Evolutionary conservation across 345 rosid species (phyloP).

Genomic region (Hibiscus tridactylites): DNA sequence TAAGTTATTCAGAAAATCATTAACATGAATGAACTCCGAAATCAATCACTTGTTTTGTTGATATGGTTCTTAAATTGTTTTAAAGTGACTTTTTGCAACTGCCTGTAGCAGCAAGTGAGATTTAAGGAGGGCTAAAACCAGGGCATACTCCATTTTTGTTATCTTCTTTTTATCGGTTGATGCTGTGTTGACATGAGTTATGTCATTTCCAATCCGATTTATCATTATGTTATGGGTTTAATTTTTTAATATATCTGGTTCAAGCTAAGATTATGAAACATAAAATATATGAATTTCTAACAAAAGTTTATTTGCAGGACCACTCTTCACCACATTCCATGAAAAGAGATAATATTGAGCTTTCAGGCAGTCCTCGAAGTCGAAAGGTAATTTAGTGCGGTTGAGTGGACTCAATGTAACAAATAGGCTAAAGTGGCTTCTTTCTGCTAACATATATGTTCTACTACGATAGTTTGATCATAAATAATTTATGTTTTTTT

Average conservation of each 20-base stretch:
- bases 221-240: neutral
- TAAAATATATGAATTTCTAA: conserved; percentile 7
- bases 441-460: neutral
- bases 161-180: neutral
- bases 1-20: neutral
- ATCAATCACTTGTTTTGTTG: neutral
- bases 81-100: neutral
- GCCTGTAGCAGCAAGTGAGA: neutral
- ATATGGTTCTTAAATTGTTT: neutral
- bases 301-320: conserved; percentile 32
- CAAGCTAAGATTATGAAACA: conserved; percentile 18
- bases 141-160: neutral
- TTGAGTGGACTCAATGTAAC: neutral
- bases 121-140: neutral
- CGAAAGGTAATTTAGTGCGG: conserved; percentile 25
- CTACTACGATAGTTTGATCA: neutral
- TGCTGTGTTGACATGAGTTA: neutral
- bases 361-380: conserved; percentile 41
- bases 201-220: conserved; percentile 2
- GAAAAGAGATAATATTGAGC: conserved; percentile 29
- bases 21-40: neutral
- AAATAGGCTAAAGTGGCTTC: neutral
- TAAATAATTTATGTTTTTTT: neutral
- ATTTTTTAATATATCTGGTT: neutral
- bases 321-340: conserved; percentile 25